A percentile compares a stretch with the other conserved stretches of the same genome.
Conservation (phyloP, 345 rosid species). For the Citrus medica region DNA sequence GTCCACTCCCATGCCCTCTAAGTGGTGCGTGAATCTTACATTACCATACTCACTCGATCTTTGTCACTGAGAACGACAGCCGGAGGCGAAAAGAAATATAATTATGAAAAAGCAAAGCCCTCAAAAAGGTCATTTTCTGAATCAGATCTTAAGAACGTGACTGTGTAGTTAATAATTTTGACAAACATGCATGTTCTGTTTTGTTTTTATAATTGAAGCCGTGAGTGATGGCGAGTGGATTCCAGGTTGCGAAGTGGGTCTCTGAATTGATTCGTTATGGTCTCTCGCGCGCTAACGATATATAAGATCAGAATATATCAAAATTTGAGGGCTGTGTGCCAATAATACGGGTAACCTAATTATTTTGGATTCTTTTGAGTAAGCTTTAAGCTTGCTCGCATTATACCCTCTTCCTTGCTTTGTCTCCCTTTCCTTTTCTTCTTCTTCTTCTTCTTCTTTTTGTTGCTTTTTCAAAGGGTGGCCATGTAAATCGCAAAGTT, state of each 20-base stretch:
- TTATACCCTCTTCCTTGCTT: not conserved
- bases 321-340: not conserved
- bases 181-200: not conserved
- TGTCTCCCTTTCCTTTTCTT: not conserved
- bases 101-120: not conserved
- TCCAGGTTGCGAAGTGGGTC: constrained; percentile 23
- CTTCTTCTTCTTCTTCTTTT: too few relatives aligned
- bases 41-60: not conserved
- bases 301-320: not conserved
- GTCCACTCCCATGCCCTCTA: not conserved
- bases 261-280: not conserved
- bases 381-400: constrained; percentile 26
- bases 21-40: constrained; percentile 1
- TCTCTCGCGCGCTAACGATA: not conserved
- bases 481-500: not conserved
- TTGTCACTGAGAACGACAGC: not conserved
- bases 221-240: constrained; percentile 29
- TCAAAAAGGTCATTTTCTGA: not conserved
- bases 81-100: not conserved
- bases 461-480: not conserved
- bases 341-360: not conserved
- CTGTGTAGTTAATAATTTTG: constrained; percentile 12
- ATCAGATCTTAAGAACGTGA: constrained; percentile 8
- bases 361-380: constrained; percentile 18
- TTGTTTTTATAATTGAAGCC: constrained; percentile 11